Evolutionary conservation across 1,284 basidiomycete species (phyloP).

Genomic region (Ustanciosporium gigantosporum): DNA sequence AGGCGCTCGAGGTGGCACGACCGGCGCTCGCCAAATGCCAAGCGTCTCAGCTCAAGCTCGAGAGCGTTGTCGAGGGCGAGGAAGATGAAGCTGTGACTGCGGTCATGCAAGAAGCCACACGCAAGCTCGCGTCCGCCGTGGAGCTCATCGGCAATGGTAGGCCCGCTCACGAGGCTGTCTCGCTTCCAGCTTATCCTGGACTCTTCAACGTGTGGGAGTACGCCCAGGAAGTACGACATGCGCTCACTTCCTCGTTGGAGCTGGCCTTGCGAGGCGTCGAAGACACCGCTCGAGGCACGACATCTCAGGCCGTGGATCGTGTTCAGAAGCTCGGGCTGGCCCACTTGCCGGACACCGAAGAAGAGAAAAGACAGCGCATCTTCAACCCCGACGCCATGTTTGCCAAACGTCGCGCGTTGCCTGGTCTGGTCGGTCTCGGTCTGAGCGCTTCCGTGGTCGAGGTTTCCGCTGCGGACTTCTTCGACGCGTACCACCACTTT

Average conservation of each 20-base stretch:
- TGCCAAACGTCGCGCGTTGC: slow-evolving; percentile 65
- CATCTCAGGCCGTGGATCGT: slow-evolving; percentile 74
- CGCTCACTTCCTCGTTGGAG: slow-evolving; percentile 81
- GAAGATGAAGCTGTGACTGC: slow-evolving; percentile 74
- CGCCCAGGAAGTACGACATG: slow-evolving; percentile 77
- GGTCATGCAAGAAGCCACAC: slow-evolving; percentile 66
- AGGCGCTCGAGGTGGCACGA: slow-evolving; percentile 68
- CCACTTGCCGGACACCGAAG: slow-evolving; percentile 70
- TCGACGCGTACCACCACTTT: slow-evolving; percentile 76
- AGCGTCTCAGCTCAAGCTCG: slow-evolving; percentile 72
- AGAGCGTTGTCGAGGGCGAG: slow-evolving; percentile 75
- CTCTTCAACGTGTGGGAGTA: slow-evolving; percentile 86
- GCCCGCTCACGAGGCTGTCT: slow-evolving; percentile 59
- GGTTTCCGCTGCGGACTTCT: slow-evolving; percentile 72
- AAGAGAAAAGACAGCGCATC: slow-evolving; percentile 65
- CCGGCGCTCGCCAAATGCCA: slow-evolving; percentile 81
- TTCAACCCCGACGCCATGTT: slow-evolving; percentile 99
- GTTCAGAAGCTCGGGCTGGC: slow-evolving; percentile 71
- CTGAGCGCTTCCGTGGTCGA: slow-evolving; percentile 52
- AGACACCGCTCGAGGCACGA: slow-evolving; percentile 76
- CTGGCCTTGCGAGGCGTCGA: slow-evolving; percentile 79
- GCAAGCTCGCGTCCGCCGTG: slow-evolving; percentile 70
- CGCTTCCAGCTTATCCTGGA: slow-evolving; percentile 79
- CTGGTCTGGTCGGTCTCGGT: slow-evolving; percentile 49
- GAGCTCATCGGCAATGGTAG: slow-evolving; percentile 78